phyloP scores from a whole-genome alignment of 1,284 basidiomycete genomes.

The Xerocomus amazonicus region DNA sequence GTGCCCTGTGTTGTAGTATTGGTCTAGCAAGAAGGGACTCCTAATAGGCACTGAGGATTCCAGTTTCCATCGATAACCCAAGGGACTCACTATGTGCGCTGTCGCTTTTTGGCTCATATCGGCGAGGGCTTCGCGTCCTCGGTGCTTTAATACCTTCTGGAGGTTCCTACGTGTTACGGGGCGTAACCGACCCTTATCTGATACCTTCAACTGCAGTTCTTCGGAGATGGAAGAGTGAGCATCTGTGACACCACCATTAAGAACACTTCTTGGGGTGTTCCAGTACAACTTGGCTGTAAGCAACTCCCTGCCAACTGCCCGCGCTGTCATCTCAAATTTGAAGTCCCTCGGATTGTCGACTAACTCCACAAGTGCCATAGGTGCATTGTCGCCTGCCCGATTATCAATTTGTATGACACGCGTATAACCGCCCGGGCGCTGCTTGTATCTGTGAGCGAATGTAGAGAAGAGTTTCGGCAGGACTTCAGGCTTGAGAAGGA shows the following conservation, averaged over 20 bases:
- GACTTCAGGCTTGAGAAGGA: conserved; percentile 68
- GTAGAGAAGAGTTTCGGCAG: conserved; percentile 81
- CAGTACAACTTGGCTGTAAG: conserved; percentile 50
- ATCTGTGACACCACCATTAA: conserved; percentile 48
- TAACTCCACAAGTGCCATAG: conserved; percentile 87
- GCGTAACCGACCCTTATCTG: conserved; percentile 46
- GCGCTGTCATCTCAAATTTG: conserved; percentile 80
- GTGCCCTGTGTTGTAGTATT: conserved; percentile 28
- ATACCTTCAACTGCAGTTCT: conserved; percentile 42
- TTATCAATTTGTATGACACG: conserved; percentile 89
- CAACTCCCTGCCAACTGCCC: conserved; percentile 78
- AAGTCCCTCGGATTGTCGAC: conserved; percentile 94
- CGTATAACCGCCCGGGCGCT: conserved; percentile 92
- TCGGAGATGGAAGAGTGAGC: conserved; percentile 45
- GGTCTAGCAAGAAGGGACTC: conserved; percentile 54
- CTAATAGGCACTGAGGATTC: conserved; percentile 31
- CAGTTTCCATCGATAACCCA: not conserved
- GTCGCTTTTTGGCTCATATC: conserved; percentile 45
- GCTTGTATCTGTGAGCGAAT: conserved; percentile 79
- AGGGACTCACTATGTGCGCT: conserved; percentile 45
- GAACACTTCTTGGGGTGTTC: conserved; percentile 42
- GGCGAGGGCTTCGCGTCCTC: conserved; percentile 40
- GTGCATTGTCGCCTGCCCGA: conserved; percentile 90
- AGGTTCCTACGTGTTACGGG: conserved; percentile 66
- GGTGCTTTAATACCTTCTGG: conserved; percentile 62